Evolutionary conservation across 2,329 filamentous ascomycete species (phyloP), one percentile per base, ranked within the genome.

Genomic region (Epichloe typhina): DNA sequence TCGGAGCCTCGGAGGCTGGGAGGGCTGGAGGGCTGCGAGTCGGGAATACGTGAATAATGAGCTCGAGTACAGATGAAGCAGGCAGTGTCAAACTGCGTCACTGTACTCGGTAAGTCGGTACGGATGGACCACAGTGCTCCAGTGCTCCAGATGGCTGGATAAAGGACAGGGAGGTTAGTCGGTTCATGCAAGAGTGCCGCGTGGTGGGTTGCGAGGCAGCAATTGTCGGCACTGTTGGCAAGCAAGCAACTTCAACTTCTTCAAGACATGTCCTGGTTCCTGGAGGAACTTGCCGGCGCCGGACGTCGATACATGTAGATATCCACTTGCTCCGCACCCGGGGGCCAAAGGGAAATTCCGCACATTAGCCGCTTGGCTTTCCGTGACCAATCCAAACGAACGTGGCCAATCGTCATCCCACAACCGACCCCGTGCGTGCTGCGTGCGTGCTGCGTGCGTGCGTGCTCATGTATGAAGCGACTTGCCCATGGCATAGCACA

Each of bases 371-470:
- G 51, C 44, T 7, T 39, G 41, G 33, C 47, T 12, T 12, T 13
- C 1, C 0, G 8, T 17, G 6, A n/a, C 8, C 5, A 17, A 9
- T 9, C 5, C 5, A 23, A 23, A 19, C 17, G 17, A 23, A 23
- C 43, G 43, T 54, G 49, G 51, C 64, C 64, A 66, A 66, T 66
- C 58, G 56, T 51, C 48, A 53, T 50, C 37, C 44, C 56, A 52
- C 50, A 56, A 60, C 45, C 37, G 44, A 56, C 63, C 64, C 5
- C 23, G 23, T 6, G 23, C 23, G 21, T 23, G 21, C 21, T 21
- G 21, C 21, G 21, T 21, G 3, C 21, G 21, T 17, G 17, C 3
- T 21, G 21, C 21, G 21, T 21, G 21, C 21, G 4, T 21, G 4
- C 21, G 21, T 21, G 21, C 21, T 21, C 1, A 23, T 23, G 7